Evolutionary conservation across 495 filamentous ascomycete genomes (phyloP).

Genomic region (Daldinia concentrica): DNA sequence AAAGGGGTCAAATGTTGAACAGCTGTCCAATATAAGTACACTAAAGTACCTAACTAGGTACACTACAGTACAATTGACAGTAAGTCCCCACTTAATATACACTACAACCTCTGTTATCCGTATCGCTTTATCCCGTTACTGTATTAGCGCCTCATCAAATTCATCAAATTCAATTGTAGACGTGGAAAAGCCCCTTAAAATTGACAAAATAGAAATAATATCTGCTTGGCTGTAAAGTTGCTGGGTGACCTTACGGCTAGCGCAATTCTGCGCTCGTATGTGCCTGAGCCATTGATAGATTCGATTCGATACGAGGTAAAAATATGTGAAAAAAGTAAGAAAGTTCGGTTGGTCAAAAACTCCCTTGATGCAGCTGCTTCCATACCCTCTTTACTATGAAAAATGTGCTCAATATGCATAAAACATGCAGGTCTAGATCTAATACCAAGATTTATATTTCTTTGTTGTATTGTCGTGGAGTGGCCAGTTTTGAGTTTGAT

Average conservation of each 20-base stretch:
- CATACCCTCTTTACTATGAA: conserved; percentile 25
- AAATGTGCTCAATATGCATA: conserved; percentile 16
- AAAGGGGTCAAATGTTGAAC: conserved; percentile 28
- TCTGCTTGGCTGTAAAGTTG: conserved; percentile 9
- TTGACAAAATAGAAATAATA: conserved; percentile 3
- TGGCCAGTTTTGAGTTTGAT: not conserved
- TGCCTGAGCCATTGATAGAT: not conserved
- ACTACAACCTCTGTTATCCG: conserved; percentile 12
- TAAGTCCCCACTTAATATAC: not conserved
- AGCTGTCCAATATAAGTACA: conserved; percentile 29
- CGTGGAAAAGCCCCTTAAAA: conserved; percentile 10
- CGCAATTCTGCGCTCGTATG: not conserved
- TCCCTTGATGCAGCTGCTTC: conserved; percentile 17
- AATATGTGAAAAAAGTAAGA: not conserved
- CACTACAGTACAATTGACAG: not conserved
- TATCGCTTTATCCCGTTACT: conserved; percentile 22
- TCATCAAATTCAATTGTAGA: conserved; percentile 29
- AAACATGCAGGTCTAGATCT: conserved; percentile 38
- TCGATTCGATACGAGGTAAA: not conserved
- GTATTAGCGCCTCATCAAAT: conserved; percentile 38
- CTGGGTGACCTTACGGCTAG: not conserved
- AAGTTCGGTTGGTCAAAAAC: conserved; percentile 22
- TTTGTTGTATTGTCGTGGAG: not conserved
- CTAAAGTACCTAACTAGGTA: conserved; percentile 1
- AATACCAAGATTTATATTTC: conserved; percentile 31